Evolutionary conservation across 2,329 filamentous ascomycete genomes (phyloP), one percentile per base, ranked within the genome.

Genomic region (Lasiodiplodia sp.): DNA sequence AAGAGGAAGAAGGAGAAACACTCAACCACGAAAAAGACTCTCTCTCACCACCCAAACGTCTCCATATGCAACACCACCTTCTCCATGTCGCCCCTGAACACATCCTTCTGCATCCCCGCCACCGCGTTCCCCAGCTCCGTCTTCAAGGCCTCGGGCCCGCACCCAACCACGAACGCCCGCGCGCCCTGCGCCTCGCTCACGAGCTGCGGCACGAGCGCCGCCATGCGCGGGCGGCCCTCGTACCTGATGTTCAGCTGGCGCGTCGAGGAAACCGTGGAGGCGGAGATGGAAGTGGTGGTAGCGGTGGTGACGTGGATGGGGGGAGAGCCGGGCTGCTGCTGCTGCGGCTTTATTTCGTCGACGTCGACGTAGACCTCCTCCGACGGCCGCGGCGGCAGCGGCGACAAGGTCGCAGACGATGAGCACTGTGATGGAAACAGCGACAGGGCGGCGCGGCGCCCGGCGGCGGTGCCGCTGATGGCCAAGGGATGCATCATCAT

Each of bases 21-120:
- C n/a, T 47, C 49, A 11, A 34, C 31, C 8, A 34, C 8, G 31
- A 7, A 34, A 28, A 34, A 34, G 1, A 31, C 1, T 31, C 28
- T 4, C 53, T 16, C 28, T 56, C 28, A 72, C 72, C 71, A 76
- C 8, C 71, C 71, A 70, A 75, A 76, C 10, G 68, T 70, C 65
- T 77, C 74, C 8, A 68, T 64, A n/a, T 52, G 60, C 31, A 64
- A 28, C 28, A 37, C 60, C 11, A 64, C 37, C 4, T 47, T 64
- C 47, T 52, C 28, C 60, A 64, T 64, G 8, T 34, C 31, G 11
- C 28, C 8, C 40, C 8, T 38, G 3, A 28, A 7, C 47, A 52
- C 52, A 12, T 25, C 60, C n/a, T 18, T 3, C 60, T 64, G 44
- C 47, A 64, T 11, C 60, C 25, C 11, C 6, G 60, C 60, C 10